Evolutionary conservation across 1,284 basidiomycete species (phyloP).

Genomic region (Amylostereum chailletii): DNA sequence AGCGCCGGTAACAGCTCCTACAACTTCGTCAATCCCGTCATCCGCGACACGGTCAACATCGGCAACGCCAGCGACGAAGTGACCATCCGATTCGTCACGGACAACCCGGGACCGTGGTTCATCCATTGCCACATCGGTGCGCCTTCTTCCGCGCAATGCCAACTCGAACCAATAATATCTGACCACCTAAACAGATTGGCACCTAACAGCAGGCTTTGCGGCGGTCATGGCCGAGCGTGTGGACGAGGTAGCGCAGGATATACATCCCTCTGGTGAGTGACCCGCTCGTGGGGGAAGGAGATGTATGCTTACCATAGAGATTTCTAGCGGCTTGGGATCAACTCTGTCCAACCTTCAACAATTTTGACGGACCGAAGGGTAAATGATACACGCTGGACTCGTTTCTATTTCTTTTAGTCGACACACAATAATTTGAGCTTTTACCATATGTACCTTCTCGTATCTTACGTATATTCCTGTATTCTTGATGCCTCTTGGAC

Average conservation of each 20-base stretch:
- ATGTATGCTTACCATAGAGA: background rate
- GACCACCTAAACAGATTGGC: constrained; percentile 3
- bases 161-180: constrained; percentile 18
- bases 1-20: constrained; percentile 18
- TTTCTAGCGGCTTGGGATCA: background rate
- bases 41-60: constrained; percentile 18
- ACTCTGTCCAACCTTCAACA: background rate
- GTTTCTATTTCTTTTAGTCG: no score
- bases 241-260: background rate
- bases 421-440: no score
- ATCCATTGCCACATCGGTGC: constrained; percentile 26
- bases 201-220: background rate
- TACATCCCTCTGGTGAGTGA: background rate
- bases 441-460: no score
- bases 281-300: background rate
- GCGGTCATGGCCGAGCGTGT: background rate
- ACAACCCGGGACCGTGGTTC: constrained; percentile 42
- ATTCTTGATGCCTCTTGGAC: no score
- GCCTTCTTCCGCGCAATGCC: constrained; percentile 19
- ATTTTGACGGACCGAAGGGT: background rate
- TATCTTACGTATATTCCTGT: no score
- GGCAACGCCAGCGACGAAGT: constrained; percentile 17
- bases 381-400: no score
- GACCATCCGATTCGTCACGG: constrained; percentile 25
- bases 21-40: constrained; percentile 31